Base-by-base conservation (phyloP, 805 yeast genomes). In the Pichia kluyveri region DNA sequence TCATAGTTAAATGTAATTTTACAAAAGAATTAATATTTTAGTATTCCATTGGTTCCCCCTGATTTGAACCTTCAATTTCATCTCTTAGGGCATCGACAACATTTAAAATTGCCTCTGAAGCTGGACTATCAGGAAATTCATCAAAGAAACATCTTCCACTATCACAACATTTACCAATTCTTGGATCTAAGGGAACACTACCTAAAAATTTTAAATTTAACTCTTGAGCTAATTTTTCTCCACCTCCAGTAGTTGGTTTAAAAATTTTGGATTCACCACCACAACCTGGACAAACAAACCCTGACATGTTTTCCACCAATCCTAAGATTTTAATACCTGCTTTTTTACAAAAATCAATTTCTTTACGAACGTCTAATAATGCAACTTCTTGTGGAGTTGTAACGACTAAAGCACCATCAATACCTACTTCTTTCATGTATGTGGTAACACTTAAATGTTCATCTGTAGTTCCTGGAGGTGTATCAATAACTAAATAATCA, bases 321-420 rank as follows among this genome's bases (percentile, higher is more conserved):
- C 99, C 99, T 41, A 93, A 65, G 4, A 93, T 76, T 51, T 76
- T 82, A 52, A 93, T 89, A 2, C 81, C 82, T 2, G 98, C 98
- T 64, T 93, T 93, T 40, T 80, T 73, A 65, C 99, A 93, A 59
- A 93, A 93, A 61, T 91, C 95, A 19, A 93, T 86, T 61, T 93
- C 99, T 65, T 93, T 93, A 48, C 99, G 72, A 5, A 93, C 99
- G 61, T 93, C 99, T 42, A 93, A 68, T 39, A 93, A 69, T 0
- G 99, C 95, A 19, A 91, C 98, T 63, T 93, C 99, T 66, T 93
- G 99, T 0, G 99, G 99, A 0, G 99, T 93, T 0, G 99, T 91
- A 36, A 93, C 93, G 3, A 93, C 76, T 31, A 93, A 71, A 0
- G 99, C 99, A 1, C 99, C 99, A 62, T 91, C 97, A 2, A 93